A percentile compares a stretch with the other conserved stretches of the same genome.
These are phyloP conservation scores for Phoma herbarum DNA, from an alignment of 2,329 filamentous ascomycete species.

Conservation along the genomic window DNA sequence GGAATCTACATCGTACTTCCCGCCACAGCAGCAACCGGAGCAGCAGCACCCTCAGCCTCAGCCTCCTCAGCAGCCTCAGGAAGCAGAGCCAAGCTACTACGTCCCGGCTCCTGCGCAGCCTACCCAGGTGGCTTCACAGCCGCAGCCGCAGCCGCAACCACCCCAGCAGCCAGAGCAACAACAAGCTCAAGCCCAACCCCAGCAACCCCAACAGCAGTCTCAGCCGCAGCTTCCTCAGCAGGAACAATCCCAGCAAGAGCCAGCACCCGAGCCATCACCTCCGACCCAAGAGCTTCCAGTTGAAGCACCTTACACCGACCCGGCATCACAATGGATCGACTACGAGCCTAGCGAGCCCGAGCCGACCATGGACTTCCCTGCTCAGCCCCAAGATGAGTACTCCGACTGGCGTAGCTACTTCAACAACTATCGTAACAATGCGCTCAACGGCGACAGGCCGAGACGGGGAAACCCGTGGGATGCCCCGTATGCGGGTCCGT, in stretches of 20 bases:
- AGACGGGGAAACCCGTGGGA: not conserved
- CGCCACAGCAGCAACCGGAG: not conserved
- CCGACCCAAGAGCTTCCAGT: not conserved
- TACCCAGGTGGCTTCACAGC: not conserved
- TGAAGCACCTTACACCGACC: slow-evolving; percentile 7
- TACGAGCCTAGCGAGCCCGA: slow-evolving; percentile 1
- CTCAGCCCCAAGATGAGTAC: not conserved
- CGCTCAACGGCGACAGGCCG: not conserved
- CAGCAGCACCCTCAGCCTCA: not conserved
- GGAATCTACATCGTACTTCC: not conserved
- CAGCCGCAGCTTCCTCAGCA: not conserved
- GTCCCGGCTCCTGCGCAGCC: not conserved
- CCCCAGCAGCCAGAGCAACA: not conserved
- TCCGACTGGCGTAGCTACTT: slow-evolving; percentile 14
- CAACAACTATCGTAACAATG: slow-evolving; percentile 7
- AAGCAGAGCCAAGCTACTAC: not conserved
- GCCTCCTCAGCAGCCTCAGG: not conserved
- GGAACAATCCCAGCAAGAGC: not conserved
- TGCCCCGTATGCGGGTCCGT: not conserved
- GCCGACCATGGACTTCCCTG: not conserved
- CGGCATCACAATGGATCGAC: slow-evolving; percentile 2
- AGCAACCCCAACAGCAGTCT: not conserved
- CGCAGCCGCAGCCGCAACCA: slow-evolving; percentile 2
- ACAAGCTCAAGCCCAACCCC: not conserved
- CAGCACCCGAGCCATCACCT: not conserved